Evolutionary conservation across 2,329 filamentous ascomycete genomes (phyloP), one percentile per base, ranked within the genome.

Genomic region (Clonostachys sp.): DNA sequence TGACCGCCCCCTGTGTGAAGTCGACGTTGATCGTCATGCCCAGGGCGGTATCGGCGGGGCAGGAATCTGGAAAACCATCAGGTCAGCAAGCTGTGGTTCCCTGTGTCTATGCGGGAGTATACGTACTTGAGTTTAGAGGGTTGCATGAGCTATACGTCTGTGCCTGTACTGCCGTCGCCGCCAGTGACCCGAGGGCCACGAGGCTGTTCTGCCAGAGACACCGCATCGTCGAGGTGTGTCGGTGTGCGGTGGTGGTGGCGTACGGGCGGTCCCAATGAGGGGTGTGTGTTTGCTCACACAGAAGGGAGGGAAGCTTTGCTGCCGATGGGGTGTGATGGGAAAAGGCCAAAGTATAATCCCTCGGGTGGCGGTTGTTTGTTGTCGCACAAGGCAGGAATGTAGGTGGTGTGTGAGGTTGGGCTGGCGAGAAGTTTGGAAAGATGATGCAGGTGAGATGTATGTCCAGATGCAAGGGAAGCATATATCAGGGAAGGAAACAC

Each of bases 1-100:
- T 83, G 44, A 94, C 91, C 33, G 74, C 67, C 51, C 89, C 89
- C 54, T 86, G 73, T 34, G 81, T 86, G 68, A 97, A 95, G 71
- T 96, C 89, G 67, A 94, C 84, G 52, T 81, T 78, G 57, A 91
- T 84, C n/a, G 87, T 80, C 73, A 83, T 88, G 48, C 89, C 91
- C 5, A 97, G 80, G 1, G 91, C 92, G 8, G 88, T 82, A 62
- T 96, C 75, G 45, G 88, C 65, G 6, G 87, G 80, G 60, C 92
- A 97, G 50, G 71, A 17, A 17, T 34, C 45, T 42, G n/a, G n/a
- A 34, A 30, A 30, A 10, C 10, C 24, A 2, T 10, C 24, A 10
- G 9, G 24, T 30, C 24, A 30, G 24, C 24, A 30, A 30, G 24
- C 8, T 30, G 24, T 30, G 24, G 2, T 30, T 30, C 24, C 18